Evolutionary conservation across 202 grass and related monocot species (phyloP).

Genomic region (Panicum hallii): DNA sequence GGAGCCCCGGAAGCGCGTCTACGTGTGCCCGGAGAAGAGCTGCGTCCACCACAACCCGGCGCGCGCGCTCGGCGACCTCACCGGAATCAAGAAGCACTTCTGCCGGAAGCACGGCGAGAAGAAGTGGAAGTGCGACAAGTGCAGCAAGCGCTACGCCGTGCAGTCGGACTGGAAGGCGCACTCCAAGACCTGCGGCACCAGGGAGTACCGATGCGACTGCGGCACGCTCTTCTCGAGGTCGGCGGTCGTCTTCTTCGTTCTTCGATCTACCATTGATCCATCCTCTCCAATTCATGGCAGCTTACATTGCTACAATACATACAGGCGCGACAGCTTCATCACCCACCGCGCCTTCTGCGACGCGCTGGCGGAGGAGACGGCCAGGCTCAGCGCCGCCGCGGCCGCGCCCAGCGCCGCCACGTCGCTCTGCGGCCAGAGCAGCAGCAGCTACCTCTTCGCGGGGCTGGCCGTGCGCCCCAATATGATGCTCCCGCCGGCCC

Average conservation of each 20-base stretch:
- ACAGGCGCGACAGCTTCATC: conserved; percentile 91
- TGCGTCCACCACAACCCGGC: conserved; percentile 95
- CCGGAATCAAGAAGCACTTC: conserved; percentile 99
- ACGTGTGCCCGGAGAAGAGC: conserved; percentile 86
- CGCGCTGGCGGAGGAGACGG: conserved; percentile 87
- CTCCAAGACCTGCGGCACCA: conserved; percentile 88
- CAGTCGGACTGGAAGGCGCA: conserved; percentile 99
- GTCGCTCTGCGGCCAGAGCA: too few species aligned
- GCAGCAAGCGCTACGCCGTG: conserved; percentile 87
- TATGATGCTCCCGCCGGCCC: conserved; percentile 47
- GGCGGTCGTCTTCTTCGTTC: background rate
- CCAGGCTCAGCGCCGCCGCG: conserved; percentile 46
- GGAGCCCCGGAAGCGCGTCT: conserved; percentile 87
- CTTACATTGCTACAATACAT: too few species aligned
- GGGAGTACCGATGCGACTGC: conserved; percentile 96
- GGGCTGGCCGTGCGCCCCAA: background rate
- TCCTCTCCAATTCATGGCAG: too few species aligned
- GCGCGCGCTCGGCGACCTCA: conserved; percentile 91
- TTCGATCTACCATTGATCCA: background rate
- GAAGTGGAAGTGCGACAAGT: conserved; percentile 99
- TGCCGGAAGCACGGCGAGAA: conserved; percentile 99
- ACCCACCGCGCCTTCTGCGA: conserved; percentile 96
- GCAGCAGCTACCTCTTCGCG: background rate
- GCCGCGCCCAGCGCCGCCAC: background rate
- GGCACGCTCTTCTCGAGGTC: conserved; percentile 80